A percentile compares a stretch with the other conserved stretches of the same genome.
Conservation (phyloP, 2,329 filamentous ascomycete species). For the Coniosporium tulheliwenetii region DNA sequence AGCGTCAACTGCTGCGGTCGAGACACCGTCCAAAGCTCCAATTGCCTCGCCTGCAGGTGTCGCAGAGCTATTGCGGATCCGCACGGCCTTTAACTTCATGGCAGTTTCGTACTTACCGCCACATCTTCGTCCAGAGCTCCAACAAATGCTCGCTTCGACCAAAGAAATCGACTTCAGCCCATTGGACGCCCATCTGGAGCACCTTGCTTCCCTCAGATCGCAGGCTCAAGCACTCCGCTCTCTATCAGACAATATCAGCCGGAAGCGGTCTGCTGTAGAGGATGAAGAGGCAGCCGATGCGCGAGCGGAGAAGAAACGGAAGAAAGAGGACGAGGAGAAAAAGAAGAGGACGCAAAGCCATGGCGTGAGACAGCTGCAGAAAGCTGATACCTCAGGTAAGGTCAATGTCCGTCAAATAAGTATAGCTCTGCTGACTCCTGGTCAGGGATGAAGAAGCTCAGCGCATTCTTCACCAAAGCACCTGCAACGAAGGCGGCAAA, state of each 20-base stretch:
- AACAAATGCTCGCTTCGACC: constrained; percentile 22
- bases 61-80: constrained; percentile 44
- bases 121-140: constrained; percentile 26
- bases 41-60: constrained; percentile 27
- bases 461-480: constrained; percentile 73
- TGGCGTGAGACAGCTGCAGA: constrained; percentile 66
- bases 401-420: constrained; percentile 12
- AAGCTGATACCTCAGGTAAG: constrained; percentile 52
- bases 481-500: constrained; percentile 9
- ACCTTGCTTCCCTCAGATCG: constrained; percentile 50
- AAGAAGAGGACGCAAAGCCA: constrained; percentile 66
- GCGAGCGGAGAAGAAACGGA: constrained; percentile 68
- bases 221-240: constrained; percentile 57
- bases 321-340: constrained; percentile 78
- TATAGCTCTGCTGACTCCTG: too few relatives aligned
- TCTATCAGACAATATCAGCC: constrained; percentile 46
- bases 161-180: constrained; percentile 47
- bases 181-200: constrained; percentile 52
- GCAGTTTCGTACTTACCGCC: constrained; percentile 43
- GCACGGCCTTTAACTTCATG: constrained; percentile 50
- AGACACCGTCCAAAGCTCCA: constrained; percentile 10
- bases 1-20: constrained; percentile 16
- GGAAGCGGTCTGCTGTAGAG: constrained; percentile 43
- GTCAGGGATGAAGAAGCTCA: constrained; percentile 89
- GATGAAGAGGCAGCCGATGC: constrained; percentile 46